phyloP scores from a whole-genome alignment of 129 eudicot species.

The Flaveria sonorensis region DNA sequence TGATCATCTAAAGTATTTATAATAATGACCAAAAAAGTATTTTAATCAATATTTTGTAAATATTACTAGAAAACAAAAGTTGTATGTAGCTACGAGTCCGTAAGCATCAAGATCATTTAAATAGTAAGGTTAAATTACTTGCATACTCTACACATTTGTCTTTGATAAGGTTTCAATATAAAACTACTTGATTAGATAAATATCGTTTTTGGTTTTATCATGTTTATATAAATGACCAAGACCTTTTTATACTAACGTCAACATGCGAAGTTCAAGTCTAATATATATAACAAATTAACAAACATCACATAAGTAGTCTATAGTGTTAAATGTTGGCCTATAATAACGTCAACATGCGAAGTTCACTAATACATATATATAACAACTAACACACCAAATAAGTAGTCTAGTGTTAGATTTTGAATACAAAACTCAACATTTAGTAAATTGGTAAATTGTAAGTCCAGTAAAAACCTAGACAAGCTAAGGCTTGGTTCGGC shows the following conservation, averaged over 20 bases:
- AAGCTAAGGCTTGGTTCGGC: no score
- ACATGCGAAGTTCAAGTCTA: not conserved
- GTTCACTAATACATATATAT: no score
- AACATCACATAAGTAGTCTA: not conserved
- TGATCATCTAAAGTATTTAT: not conserved
- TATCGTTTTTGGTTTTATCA: not conserved
- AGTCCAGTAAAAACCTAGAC: no score
- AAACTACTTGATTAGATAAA: not conserved
- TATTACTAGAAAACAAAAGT: not conserved
- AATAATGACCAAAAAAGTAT: not conserved
- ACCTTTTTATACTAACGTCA: not conserved
- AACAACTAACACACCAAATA: no score
- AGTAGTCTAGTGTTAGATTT: no score
- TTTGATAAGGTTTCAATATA: not conserved
- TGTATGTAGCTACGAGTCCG: not conserved
- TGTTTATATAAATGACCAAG: not conserved
- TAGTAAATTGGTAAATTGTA: no score
- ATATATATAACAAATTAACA: not conserved
- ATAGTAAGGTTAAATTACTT: not conserved
- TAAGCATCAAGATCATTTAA: not conserved
- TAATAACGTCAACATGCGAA: no score
- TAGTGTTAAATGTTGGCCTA: not conserved
- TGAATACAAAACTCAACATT: no score
- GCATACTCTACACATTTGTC: not conserved
- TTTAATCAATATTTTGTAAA: constrained; percentile 17